Evolutionary conservation across 306 rosid species (phyloP).

Genomic region (Citrullus colocynthis): DNA sequence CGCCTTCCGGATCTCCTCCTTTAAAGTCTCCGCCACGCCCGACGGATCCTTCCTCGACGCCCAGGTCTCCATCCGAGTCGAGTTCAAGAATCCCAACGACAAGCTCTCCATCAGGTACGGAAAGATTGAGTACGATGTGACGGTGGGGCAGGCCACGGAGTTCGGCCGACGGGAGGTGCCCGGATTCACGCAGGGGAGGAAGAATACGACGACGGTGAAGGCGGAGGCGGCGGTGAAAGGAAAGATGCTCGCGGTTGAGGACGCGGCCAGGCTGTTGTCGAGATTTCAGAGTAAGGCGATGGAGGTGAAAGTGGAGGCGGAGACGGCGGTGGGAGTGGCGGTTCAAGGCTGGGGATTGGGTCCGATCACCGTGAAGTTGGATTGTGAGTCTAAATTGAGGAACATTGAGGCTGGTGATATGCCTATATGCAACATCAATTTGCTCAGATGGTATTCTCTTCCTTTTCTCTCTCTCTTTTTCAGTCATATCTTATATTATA

Average conservation of each 20-base stretch:
- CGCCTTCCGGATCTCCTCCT: conserved; percentile 30
- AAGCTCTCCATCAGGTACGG: conserved; percentile 28
- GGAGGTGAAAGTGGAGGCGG: conserved; percentile 27
- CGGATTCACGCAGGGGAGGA: conserved; percentile 25
- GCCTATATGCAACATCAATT: conserved; percentile 40
- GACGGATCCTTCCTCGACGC: conserved; percentile 38
- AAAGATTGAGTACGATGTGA: not conserved
- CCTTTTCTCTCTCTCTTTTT: not conserved
- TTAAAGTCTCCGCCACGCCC: conserved; percentile 18
- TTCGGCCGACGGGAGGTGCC: conserved; percentile 11
- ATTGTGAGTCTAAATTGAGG: conserved; percentile 37
- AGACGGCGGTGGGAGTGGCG: conserved; percentile 22
- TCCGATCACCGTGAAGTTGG: conserved; percentile 15
- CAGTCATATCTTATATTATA: not conserved
- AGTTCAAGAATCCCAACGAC: conserved; percentile 36
- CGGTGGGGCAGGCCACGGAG: conserved; percentile 16
- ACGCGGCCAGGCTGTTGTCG: conserved; percentile 21
- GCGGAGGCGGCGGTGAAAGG: conserved; percentile 23
- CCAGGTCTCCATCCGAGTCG: conserved; percentile 21
- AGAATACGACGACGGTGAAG: conserved; percentile 23
- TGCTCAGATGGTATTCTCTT: conserved; percentile 39
- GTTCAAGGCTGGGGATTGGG: conserved; percentile 31
- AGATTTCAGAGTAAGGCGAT: conserved; percentile 20
- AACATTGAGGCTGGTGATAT: conserved; percentile 28
- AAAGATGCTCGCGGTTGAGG: conserved; percentile 16